phyloP scores from a whole-genome alignment of 345 rosid species.

The Anacardium occidentale region DNA sequence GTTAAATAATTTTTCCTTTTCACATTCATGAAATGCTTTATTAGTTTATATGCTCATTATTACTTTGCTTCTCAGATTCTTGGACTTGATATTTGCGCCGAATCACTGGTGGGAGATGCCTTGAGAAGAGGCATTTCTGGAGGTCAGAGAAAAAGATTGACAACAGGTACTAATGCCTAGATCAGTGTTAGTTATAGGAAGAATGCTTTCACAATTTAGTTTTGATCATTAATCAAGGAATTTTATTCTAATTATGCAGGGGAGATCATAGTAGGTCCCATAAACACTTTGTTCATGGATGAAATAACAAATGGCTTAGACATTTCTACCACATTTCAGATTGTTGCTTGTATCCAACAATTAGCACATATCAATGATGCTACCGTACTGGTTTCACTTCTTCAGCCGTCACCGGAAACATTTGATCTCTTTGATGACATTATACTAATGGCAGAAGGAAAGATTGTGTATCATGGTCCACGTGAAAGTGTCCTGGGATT shows the following conservation, averaged over 20 bases:
- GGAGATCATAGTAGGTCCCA: slow-evolving; percentile 74
- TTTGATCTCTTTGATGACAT: slow-evolving; percentile 71
- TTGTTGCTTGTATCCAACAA: slow-evolving; percentile 63
- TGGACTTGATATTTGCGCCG: slow-evolving; percentile 66
- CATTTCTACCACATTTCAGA: slow-evolving; percentile 73
- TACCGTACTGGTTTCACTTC: slow-evolving; percentile 58
- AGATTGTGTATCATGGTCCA: slow-evolving; percentile 69
- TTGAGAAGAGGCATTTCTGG: slow-evolving; percentile 71
- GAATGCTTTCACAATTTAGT: no score
- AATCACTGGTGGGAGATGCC: slow-evolving; percentile 66
- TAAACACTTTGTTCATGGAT: slow-evolving; percentile 72
- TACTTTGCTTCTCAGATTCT: slow-evolving; percentile 40
- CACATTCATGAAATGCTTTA: no score
- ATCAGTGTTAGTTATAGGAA: neutral
- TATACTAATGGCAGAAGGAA: slow-evolving; percentile 63
- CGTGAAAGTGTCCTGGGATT: slow-evolving; percentile 47
- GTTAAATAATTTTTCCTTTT: no score
- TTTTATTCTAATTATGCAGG: slow-evolving; percentile 25
- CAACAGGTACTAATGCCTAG: no score
- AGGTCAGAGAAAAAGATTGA: slow-evolving; percentile 48
- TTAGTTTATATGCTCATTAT: no score
- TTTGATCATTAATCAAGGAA: no score
- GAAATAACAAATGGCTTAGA: slow-evolving; percentile 77
- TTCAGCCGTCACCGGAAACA: slow-evolving; percentile 82
- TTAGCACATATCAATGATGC: slow-evolving; percentile 54